Conservation (phyloP, 208 protist species). For the Herpetomonas samuelpessoai region DNA sequence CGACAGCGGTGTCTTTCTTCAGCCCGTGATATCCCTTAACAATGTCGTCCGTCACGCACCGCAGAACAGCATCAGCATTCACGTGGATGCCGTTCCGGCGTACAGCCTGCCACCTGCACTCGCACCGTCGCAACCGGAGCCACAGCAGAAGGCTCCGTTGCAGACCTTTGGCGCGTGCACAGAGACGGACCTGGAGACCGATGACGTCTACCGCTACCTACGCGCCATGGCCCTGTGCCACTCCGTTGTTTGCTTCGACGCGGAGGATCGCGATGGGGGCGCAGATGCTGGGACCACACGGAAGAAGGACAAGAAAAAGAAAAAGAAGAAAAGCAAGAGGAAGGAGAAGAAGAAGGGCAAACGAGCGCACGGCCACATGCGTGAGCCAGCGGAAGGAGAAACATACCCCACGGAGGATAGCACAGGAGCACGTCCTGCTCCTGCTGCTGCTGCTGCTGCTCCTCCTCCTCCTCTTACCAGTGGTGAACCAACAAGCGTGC, state of each 20-base stretch:
- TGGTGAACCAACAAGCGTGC: too few species aligned
- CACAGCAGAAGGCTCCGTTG: background rate
- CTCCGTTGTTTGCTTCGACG: conserved; percentile 73
- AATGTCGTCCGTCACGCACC: background rate
- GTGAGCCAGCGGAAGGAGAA: background rate
- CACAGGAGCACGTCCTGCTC: too few species aligned
- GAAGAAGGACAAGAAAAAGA: conserved; percentile 5
- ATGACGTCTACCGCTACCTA: conserved; percentile 61
- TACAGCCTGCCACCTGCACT: background rate
- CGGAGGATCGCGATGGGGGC: conserved; percentile 1
- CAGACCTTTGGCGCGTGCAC: conserved; percentile 10
- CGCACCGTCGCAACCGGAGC: background rate
- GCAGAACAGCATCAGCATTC: background rate
- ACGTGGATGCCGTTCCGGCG: background rate
- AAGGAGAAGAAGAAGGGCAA: conserved; percentile 13
- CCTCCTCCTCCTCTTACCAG: too few species aligned
- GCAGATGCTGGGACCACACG: background rate
- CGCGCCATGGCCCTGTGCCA: conserved; percentile 72
- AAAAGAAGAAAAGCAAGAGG: conserved; percentile 3
- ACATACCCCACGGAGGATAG: background rate
- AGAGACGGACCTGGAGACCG: conserved; percentile 41
- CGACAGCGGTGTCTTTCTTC: background rate
- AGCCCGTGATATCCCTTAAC: background rate
- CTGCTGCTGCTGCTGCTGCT: too few species aligned
- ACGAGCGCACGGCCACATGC: background rate